Base-by-base conservation (phyloP, 352 stramenopile species). In the Pythium volutum region DNA sequence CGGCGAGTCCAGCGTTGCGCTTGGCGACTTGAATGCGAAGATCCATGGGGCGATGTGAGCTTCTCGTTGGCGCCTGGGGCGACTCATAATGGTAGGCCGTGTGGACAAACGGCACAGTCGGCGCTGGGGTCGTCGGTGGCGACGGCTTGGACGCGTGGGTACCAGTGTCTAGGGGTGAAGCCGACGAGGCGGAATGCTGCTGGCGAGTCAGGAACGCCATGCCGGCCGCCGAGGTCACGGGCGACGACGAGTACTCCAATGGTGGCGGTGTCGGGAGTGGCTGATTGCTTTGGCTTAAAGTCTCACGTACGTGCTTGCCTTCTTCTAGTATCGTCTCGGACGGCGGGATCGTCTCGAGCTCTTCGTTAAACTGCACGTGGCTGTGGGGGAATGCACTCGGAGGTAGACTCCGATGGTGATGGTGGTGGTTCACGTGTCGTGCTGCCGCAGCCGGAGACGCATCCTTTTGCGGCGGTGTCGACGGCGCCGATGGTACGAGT, bases 1-100 rank as follows among this genome's bases (percentile, higher is more conserved):
- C 16, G 18, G 51, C 62, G 12, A 66, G 45, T 7, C 57, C 76
- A 15, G 79, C 82, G 74, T 90, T 92, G 45, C 88, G 89, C 59
- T 91, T 93, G 15, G 82, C 87, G 15, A 91, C 73, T 69, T 86
- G 80, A 38, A 93, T 88, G 23, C 84, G 80, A 43, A 93, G 65
- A 57, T 89, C 50, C 65, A 68, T 86, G 69, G 22, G 47, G 15
- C 27, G 58, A n/a, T 59, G 45, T 14, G 14, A 34, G 0, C 15
- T 29, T 41, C 39, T 33, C 45, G 36, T 42, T 14, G 51, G 51
- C 23, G 52, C 52, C 11, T 25, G 38, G 4, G 54, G 34, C 15
- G 41, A 12, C 4, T 60, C 31, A 14, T 43, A 34, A 15, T 34
- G 26, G 31, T 60, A 41, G 31, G 31, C 14, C 26, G 25, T 22